Percentiles rank a stretch among this genome's conserved stretches.
Conservation (phyloP, 345 rosid genomes). For the Psidium friedrichsthalianum region DNA sequence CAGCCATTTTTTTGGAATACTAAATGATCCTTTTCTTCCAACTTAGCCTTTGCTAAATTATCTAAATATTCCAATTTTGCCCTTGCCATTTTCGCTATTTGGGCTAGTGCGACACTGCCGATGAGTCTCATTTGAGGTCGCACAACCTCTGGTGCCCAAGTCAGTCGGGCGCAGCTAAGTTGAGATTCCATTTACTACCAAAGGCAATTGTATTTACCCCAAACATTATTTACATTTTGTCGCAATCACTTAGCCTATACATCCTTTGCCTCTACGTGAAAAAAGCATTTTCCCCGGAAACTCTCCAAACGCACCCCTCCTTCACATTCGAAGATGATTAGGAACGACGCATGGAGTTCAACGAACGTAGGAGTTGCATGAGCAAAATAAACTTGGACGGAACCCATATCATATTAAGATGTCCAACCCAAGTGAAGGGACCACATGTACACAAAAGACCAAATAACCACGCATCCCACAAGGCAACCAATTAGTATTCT, state of each 20-base stretch:
- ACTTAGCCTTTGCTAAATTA: background rate
- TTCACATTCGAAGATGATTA: background rate
- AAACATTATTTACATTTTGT: background rate
- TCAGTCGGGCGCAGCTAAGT: background rate
- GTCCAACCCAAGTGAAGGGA: fast-evolving
- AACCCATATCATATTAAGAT: fast-evolving
- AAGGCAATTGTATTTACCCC: background rate
- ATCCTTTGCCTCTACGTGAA: background rate
- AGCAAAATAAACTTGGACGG: background rate
- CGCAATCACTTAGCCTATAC: background rate
- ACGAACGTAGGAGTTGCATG: fast-evolving
- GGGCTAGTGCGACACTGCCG: background rate
- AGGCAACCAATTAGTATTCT: background rate
- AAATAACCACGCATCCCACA: background rate
- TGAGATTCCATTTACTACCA: background rate
- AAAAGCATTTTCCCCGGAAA: too few species aligned
- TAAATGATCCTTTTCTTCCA: background rate
- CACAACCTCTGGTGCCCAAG: background rate
- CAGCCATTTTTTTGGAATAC: background rate
- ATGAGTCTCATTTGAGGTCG: fast-evolving
- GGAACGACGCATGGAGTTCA: fast-evolving
- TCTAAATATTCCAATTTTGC: background rate
- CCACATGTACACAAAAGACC: fast-evolving
- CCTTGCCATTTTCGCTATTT: too few species aligned
- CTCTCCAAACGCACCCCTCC: background rate